These are phyloP conservation scores for Halophytophthora polymorphica DNA, from an alignment of 352 stramenopile genomes.

Conservation along the genomic window DNA sequence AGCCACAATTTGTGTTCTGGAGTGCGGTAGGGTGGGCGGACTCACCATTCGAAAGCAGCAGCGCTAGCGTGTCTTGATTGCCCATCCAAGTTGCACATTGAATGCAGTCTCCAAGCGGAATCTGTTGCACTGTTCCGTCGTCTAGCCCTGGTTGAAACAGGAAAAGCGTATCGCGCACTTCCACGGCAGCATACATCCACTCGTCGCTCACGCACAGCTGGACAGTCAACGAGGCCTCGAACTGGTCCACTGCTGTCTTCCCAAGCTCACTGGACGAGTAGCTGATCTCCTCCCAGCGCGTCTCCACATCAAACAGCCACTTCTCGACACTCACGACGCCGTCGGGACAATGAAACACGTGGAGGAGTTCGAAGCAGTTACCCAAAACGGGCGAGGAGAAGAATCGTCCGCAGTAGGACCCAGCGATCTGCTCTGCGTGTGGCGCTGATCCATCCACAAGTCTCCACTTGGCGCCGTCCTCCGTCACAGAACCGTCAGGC, in stretches of 20 bases:
- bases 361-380: constrained; percentile 18
- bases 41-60: constrained; percentile 32
- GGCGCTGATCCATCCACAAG: neutral
- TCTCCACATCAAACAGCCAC: constrained; percentile 23
- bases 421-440: neutral
- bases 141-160: constrained; percentile 11
- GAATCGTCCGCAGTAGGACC: constrained; percentile 17
- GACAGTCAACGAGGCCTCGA: neutral
- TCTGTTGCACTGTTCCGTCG: constrained; percentile 3
- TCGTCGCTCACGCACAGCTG: constrained; percentile 10
- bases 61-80: constrained; percentile 13
- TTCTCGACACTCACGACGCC: constrained; percentile 13
- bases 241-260: neutral
- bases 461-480: constrained; percentile 6
- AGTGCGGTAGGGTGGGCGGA: neutral
- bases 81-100: constrained; percentile 17
- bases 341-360: neutral
- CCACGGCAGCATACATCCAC: constrained; percentile 12
- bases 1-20: neutral
- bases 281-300: constrained; percentile 9
- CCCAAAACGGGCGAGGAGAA: constrained; percentile 14
- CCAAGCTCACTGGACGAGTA: constrained; percentile 8
- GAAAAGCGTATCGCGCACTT: constrained; percentile 5
- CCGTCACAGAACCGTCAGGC: too few relatives aligned
- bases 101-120: constrained; percentile 13